A percentile compares a stretch with the other conserved stretches of the same genome.
Conservation (phyloP, 1,284 basidiomycete species). For the Sporisorium reilianum region DNA sequence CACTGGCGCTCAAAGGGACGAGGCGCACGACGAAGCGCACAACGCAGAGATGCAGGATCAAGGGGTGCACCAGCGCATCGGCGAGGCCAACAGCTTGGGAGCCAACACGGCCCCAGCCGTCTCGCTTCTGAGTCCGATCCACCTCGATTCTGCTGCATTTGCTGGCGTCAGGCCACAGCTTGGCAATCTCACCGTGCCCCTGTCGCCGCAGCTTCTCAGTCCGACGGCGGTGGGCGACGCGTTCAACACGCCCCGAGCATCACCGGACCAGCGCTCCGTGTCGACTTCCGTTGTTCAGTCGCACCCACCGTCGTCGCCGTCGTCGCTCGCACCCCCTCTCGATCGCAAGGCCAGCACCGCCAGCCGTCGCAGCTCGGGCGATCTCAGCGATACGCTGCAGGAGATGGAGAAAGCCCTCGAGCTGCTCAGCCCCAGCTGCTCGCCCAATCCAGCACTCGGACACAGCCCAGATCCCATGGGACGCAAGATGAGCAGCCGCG, state of each 20-base stretch:
- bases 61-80: background rate
- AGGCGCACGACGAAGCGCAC: background rate
- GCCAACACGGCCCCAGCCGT: slow-evolving; percentile 17
- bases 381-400: slow-evolving; percentile 50
- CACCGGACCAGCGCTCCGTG: slow-evolving; percentile 11
- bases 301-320: slow-evolving; percentile 29
- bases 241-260: slow-evolving; percentile 22
- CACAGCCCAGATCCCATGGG: slow-evolving; percentile 27
- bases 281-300: slow-evolving; percentile 19
- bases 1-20: background rate
- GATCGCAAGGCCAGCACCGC: slow-evolving; percentile 21
- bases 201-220: slow-evolving; percentile 32
- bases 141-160: slow-evolving; percentile 46
- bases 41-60: background rate
- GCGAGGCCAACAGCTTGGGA: slow-evolving; percentile 5
- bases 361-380: slow-evolving; percentile 47
- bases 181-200: slow-evolving; percentile 24
- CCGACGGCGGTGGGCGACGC: slow-evolving; percentile 24
- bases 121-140: slow-evolving; percentile 58
- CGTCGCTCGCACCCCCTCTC: slow-evolving; percentile 28
- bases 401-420: slow-evolving; percentile 59
- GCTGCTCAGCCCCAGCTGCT: slow-evolving; percentile 53
- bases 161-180: slow-evolving; percentile 39
- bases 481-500: slow-evolving; percentile 47
- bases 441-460: slow-evolving; percentile 30